A percentile compares a stretch with the other conserved stretches of the same genome.
Conservation (phyloP, 805 yeast genomes). For the Maudiozyma bulderi region DNA sequence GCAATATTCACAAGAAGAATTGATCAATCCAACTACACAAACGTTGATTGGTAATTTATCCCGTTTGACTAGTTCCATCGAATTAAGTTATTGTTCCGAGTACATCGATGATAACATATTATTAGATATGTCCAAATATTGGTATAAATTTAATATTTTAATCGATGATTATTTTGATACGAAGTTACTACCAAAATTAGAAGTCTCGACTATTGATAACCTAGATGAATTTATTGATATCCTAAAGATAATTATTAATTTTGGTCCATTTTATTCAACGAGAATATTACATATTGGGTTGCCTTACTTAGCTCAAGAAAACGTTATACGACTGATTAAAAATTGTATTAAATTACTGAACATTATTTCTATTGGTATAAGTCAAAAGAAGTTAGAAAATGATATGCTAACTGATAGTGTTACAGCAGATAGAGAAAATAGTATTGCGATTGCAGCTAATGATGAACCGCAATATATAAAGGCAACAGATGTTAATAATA, state of each 20-base stretch:
- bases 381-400: neutral
- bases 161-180: slow-evolving; percentile 1
- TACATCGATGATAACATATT: neutral
- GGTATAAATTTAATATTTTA: slow-evolving; percentile 11
- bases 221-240: neutral
- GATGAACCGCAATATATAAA: neutral
- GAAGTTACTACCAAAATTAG: neutral
- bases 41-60: neutral
- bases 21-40: neutral
- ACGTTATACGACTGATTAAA: neutral
- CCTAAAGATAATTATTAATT: slow-evolving; percentile 3
- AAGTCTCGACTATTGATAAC: neutral
- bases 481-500: neutral
- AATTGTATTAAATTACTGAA: neutral
- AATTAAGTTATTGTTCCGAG: neutral
- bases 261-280: slow-evolving; percentile 4
- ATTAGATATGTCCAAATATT: slow-evolving; percentile 6
- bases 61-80: neutral
- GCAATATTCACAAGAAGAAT: neutral
- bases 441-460: too few species aligned
- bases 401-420: neutral
- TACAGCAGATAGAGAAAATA: slow-evolving; percentile 6
- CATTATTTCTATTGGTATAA: neutral
- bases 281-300: neutral
- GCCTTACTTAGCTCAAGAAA: neutral